Base-by-base conservation (phyloP, 2,329 filamentous ascomycete genomes). In the Pestalotiopsis sp. region DNA sequence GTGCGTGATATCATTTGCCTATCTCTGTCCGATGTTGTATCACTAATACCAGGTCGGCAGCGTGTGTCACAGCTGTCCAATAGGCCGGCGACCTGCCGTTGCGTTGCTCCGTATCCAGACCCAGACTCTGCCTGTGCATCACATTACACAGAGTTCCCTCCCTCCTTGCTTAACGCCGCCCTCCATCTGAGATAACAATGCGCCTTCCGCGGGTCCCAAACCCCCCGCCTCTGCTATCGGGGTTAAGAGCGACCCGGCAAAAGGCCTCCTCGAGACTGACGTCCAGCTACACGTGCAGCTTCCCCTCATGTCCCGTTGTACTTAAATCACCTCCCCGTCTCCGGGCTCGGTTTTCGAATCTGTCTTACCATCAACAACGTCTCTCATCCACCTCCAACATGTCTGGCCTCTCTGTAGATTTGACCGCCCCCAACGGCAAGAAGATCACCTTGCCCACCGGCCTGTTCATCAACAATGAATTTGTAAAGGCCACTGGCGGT, bases 381-480 rank as follows among this genome's bases (percentile, higher is more conserved):
- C 44, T 68, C 55, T 22, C 30, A 9, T 55, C 64, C 11, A 48
- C 48, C 59, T 72, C 69, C 58, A 75, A 64, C 35, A 77, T 78
- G 75, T 68, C 75, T 7, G 72, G 73, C 65, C 71, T 77, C 64
- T 73, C 74, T 39, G 78, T 87, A 71, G 86, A 92, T 73, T 84
- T 93, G 69, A 92, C 87, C 9, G 89, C 91, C 68, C 91, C 91
- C 4, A 93, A 93, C 78, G 91, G 91, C 74, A 85, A 81, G 77
- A 89, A 88, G 73, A 91, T 91, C 74, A 83, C 80, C 35, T 86
- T 91, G 78, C 89, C 89, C 11, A 86, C 86, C 14, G 91, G 91
- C 38, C 83, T 93, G 11, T 93, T 92, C 80, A 93, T 93, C 80
- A 92, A 92, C 80, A 92, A 92, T 72, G 89, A 92, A 76, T 93